Evolutionary conservation across 768 basidiomycete genomes (phyloP).

Genomic region (Rhizopogon vinicolor): DNA sequence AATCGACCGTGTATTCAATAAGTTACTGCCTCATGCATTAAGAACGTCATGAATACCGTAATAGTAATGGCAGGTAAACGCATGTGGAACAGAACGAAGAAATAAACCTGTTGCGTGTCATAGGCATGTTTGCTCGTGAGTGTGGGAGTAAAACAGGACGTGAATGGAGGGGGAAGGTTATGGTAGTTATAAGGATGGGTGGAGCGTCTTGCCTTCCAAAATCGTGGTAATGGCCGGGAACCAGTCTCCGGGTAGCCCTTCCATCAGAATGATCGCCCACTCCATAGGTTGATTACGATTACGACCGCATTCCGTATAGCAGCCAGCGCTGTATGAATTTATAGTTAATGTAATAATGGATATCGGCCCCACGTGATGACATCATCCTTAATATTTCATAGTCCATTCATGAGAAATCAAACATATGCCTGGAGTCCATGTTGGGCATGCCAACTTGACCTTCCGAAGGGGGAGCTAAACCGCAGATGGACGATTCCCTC

Average conservation of each 20-base stretch:
- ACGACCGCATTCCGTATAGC: background rate
- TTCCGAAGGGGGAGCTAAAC: background rate
- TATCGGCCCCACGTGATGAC: background rate
- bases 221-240: background rate
- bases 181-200: background rate
- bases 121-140: background rate
- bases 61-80: background rate
- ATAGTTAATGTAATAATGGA: constrained; percentile 2
- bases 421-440: background rate
- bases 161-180: background rate
- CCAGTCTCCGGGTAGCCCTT: background rate
- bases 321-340: background rate
- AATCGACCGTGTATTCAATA: background rate
- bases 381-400: background rate
- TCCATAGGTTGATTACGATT: background rate
- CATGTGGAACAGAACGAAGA: background rate
- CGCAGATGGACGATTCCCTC: constrained; percentile 11
- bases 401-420: background rate
- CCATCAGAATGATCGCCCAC: constrained; percentile 2
- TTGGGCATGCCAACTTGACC: background rate
- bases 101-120: background rate
- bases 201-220: background rate
- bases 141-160: background rate
- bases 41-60: background rate
- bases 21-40: background rate